phyloP scores from a whole-genome alignment of 176 grass and related monocot species.

The Aegilops sharonensis region DNA sequence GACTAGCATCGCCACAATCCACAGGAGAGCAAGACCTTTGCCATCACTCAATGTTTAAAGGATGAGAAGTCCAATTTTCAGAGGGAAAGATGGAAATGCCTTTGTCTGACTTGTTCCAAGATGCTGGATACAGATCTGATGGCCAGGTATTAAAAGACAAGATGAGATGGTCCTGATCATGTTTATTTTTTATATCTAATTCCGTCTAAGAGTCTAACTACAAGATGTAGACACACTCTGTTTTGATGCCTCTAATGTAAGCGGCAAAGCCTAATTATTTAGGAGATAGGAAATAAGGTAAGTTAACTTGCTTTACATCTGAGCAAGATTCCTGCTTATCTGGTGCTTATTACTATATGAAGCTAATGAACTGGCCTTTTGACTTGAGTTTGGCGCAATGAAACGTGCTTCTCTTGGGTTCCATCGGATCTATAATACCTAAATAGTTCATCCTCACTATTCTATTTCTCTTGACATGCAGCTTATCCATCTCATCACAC shows the following conservation, averaged over 20 bases:
- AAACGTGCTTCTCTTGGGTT: conserved; percentile 35
- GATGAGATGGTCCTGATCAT: conserved; percentile 4
- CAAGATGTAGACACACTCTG: not conserved
- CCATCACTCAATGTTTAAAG: not conserved
- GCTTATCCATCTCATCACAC: too few species aligned
- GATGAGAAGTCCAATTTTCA: not conserved
- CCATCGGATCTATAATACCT: not conserved
- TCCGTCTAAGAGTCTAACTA: not conserved
- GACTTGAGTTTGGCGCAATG: conserved; percentile 5
- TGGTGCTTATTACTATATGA: conserved; percentile 35
- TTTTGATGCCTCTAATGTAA: conserved; percentile 11
- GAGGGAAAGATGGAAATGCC: not conserved
- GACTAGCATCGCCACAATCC: not conserved
- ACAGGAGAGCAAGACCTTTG: conserved; percentile 15
- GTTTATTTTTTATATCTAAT: not conserved
- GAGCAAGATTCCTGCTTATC: conserved; percentile 38
- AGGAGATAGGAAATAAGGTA: conserved; percentile 7
- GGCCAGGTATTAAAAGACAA: not conserved
- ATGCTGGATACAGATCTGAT: conserved; percentile 25
- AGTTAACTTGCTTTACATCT: conserved; percentile 33
- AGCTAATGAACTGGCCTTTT: conserved; percentile 40
- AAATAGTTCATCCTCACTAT: too few species aligned
- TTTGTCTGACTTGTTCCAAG: conserved; percentile 15
- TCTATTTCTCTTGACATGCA: too few species aligned
- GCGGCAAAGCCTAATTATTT: conserved; percentile 21